Percentiles rank a stretch among this genome's conserved stretches.
These are phyloP conservation scores for Boechera divaricarpa DNA, from an alignment of 345 rosid genomes.

Conservation along the genomic window DNA sequence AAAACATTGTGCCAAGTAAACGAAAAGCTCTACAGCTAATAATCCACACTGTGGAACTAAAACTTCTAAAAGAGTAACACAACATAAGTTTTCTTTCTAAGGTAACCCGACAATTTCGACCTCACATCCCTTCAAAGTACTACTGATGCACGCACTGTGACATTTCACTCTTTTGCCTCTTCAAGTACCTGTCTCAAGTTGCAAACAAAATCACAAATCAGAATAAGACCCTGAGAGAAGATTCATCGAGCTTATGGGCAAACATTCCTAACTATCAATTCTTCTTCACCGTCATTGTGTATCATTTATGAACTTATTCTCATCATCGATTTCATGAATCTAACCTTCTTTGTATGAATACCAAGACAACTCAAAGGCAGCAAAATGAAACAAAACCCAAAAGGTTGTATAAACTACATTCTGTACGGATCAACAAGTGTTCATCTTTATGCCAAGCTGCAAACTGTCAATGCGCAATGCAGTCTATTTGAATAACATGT, in stretches of 20 bases:
- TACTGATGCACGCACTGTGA: not conserved
- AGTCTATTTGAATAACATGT: not conserved
- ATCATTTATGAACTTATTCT: not conserved
- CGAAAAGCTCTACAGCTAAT: slow-evolving; percentile 27
- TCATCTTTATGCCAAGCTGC: not conserved
- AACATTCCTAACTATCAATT: slow-evolving; percentile 2
- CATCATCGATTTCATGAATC: not conserved
- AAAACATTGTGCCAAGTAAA: slow-evolving; percentile 11
- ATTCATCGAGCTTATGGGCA: not conserved
- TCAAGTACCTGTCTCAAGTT: slow-evolving; percentile 40
- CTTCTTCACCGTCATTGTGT: not conserved
- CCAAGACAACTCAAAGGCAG: not conserved
- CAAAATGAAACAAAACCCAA: not conserved
- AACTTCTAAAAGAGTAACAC: slow-evolving; percentile 1
- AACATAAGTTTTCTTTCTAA: slow-evolving; percentile 7
- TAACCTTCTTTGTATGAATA: not conserved
- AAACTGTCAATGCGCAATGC: not conserved
- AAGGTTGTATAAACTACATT: not conserved
- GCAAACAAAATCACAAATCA: slow-evolving; percentile 1
- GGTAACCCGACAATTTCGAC: not conserved
- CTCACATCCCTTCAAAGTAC: slow-evolving; percentile 33
- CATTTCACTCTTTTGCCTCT: slow-evolving; percentile 6
- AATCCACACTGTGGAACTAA: slow-evolving; percentile 31
- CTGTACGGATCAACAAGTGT: not conserved
- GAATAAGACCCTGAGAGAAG: not conserved